phyloP scores from a whole-genome alignment of 345 rosid genomes.

The Pugionium dolabratum region DNA sequence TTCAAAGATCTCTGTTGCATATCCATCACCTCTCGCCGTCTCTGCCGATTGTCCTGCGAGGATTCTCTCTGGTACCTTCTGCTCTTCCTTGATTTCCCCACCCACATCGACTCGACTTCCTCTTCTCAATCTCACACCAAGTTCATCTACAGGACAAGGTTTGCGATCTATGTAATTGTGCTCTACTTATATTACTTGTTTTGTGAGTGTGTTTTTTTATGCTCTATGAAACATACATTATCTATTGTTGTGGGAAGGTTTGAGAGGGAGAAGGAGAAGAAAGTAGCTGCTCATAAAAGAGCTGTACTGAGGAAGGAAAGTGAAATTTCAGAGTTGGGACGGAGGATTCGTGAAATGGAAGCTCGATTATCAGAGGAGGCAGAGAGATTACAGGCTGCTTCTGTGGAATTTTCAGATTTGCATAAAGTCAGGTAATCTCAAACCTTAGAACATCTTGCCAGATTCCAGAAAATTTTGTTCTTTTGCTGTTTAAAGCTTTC shows the following conservation, averaged over 20 bases:
- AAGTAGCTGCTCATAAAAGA: constrained; percentile 55
- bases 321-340: constrained; percentile 51
- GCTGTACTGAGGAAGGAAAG: constrained; percentile 75
- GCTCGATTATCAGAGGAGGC: constrained; percentile 48
- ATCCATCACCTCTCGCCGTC: constrained; percentile 77
- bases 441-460: background rate
- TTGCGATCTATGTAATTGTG: background rate
- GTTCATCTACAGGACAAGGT: constrained; percentile 60
- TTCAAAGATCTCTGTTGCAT: constrained; percentile 76
- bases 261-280: constrained; percentile 69
- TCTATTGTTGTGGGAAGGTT: constrained; percentile 48
- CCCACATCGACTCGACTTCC: constrained; percentile 28
- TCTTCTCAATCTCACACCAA: constrained; percentile 41
- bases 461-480: background rate
- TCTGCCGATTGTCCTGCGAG: constrained; percentile 61
- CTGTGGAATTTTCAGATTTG: constrained; percentile 52
- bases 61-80: constrained; percentile 67
- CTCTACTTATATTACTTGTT: no score
- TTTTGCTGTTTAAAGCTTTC: no score
- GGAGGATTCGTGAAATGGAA: constrained; percentile 60
- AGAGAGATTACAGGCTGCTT: constrained; percentile 47
- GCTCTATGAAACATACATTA: background rate
- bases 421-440: constrained; percentile 61
- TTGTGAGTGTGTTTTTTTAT: no score
- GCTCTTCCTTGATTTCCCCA: constrained; percentile 54